Conservation (phyloP, 2,329 filamentous ascomycete genomes). For the Emmonsia crescens region DNA sequence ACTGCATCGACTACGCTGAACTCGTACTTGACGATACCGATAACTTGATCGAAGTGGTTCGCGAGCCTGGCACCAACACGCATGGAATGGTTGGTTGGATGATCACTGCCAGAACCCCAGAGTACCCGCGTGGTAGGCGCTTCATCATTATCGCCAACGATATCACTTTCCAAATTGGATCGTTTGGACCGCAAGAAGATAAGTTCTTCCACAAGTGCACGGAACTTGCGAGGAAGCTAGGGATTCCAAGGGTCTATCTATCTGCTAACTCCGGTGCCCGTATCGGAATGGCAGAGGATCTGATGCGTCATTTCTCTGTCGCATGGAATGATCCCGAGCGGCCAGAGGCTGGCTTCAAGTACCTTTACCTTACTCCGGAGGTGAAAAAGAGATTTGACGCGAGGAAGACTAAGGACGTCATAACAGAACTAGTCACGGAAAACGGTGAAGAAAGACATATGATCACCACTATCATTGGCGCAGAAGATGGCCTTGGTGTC, state of each 20-base stretch:
- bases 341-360: conserved; percentile 87
- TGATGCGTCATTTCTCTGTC: conserved; percentile 94
- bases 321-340: conserved; percentile 81
- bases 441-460: conserved; percentile 84
- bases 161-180: conserved; percentile 98
- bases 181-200: conserved; percentile 92
- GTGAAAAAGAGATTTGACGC: conserved; percentile 80
- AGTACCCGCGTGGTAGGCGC: conserved; percentile 83
- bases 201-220: conserved; percentile 99
- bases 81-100: conserved; percentile 99
- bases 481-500: conserved; percentile 92
- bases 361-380: conserved; percentile 83
- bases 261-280: conserved; percentile 98
- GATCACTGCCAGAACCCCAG: conserved; percentile 84
- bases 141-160: conserved; percentile 98
- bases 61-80: conserved; percentile 87
- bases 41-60: conserved; percentile 82
- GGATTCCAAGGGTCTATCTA: conserved; percentile 92
- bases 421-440: conserved; percentile 78
- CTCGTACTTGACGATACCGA: conserved; percentile 91
- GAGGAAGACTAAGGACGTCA: conserved; percentile 60
- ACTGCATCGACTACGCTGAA: conserved; percentile 90
- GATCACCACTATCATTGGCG: conserved; percentile 86
- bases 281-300: conserved; percentile 89
- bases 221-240: conserved; percentile 83